These are phyloP conservation scores for Cutaneotrichosporon cutaneum DNA, from an alignment of 1,284 basidiomycete genomes.

Conservation along the genomic window DNA sequence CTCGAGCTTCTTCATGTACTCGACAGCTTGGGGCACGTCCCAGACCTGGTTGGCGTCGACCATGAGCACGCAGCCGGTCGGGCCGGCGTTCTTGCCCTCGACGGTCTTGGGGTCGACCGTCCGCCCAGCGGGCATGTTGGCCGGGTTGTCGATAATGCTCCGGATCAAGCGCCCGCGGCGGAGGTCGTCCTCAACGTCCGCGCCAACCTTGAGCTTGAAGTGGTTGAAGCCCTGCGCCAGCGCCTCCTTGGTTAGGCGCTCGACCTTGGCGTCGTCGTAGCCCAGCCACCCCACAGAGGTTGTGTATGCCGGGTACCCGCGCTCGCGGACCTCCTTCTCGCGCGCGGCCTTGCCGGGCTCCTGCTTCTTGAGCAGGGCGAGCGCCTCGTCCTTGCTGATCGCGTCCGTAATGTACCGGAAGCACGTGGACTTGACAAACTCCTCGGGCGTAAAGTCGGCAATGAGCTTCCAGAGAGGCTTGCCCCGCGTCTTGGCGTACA, in stretches of 20 bases:
- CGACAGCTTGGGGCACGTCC: slow-evolving; percentile 89
- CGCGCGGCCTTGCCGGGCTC: slow-evolving; percentile 74
- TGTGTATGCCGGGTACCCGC: slow-evolving; percentile 89
- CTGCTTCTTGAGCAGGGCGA: slow-evolving; percentile 74
- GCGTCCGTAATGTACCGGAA: slow-evolving; percentile 94
- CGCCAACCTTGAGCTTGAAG: slow-evolving; percentile 97
- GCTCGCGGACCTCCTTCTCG: slow-evolving; percentile 64
- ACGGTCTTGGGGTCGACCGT: slow-evolving; percentile 66
- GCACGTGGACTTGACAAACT: slow-evolving; percentile 76
- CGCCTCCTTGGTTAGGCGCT: slow-evolving; percentile 78
- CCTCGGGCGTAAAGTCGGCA: slow-evolving; percentile 64
- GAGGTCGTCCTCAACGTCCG: slow-evolving; percentile 74
- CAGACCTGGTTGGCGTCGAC: slow-evolving; percentile 95
- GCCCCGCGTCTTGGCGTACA: slow-evolving; percentile 56
- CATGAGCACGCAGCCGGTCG: slow-evolving; percentile 90
- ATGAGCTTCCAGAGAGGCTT: slow-evolving; percentile 62
- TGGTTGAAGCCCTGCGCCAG: slow-evolving; percentile 85
- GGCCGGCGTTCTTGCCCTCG: slow-evolving; percentile 86
- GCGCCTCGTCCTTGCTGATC: slow-evolving; percentile 84
- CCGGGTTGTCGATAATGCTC: slow-evolving; percentile 87
- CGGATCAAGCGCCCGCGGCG: slow-evolving; percentile 84
- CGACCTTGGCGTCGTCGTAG: slow-evolving; percentile 89
- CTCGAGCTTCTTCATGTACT: slow-evolving; percentile 78
- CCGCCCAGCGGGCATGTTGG: slow-evolving; percentile 51
- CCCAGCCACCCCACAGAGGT: slow-evolving; percentile 91